Percentiles rank a stretch among this genome's conserved stretches.
phyloP scores from a whole-genome alignment of 129 eudicot genomes.

The Escallonia rubra region DNA sequence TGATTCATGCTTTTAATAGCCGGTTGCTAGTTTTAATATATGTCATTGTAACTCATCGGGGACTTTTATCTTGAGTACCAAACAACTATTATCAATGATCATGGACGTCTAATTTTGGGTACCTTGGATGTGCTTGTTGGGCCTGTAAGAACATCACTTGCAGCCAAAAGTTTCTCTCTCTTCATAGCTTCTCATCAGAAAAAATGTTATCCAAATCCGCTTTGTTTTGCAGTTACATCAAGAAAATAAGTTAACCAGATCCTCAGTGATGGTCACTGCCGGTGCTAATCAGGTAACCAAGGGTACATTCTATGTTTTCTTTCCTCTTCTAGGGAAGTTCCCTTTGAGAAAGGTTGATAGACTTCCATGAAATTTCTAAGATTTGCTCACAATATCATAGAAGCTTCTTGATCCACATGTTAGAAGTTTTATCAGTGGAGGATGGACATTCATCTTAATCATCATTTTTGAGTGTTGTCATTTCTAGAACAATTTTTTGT shows the following conservation, averaged over 20 bases:
- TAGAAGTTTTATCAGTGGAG: background rate
- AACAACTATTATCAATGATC: background rate
- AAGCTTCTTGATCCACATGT: background rate
- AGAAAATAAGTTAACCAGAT: constrained; percentile 74
- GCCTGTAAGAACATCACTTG: background rate
- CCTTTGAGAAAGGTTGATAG: too few species aligned
- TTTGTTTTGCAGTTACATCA: constrained; percentile 48
- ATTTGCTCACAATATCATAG: too few species aligned
- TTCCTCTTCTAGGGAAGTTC: too few species aligned
- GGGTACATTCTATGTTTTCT: constrained; percentile 8
- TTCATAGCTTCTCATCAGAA: background rate
- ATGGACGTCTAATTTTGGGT: background rate
- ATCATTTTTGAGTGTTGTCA: too few species aligned
- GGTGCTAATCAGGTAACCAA: constrained; percentile 96
- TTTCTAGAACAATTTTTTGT: too few species aligned
- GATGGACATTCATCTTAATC: background rate
- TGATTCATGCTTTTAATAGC: background rate
- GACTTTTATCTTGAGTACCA: too few species aligned
- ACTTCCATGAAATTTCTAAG: too few species aligned
- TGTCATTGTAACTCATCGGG: too few species aligned
- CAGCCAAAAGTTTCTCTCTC: background rate
- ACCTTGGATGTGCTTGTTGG: background rate
- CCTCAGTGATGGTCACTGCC: constrained; percentile 97
- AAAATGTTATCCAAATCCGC: background rate
- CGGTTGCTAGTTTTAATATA: too few species aligned